phyloP scores from a whole-genome alignment of 2,329 filamentous ascomycete genomes.

The Zasmidium cellare region DNA sequence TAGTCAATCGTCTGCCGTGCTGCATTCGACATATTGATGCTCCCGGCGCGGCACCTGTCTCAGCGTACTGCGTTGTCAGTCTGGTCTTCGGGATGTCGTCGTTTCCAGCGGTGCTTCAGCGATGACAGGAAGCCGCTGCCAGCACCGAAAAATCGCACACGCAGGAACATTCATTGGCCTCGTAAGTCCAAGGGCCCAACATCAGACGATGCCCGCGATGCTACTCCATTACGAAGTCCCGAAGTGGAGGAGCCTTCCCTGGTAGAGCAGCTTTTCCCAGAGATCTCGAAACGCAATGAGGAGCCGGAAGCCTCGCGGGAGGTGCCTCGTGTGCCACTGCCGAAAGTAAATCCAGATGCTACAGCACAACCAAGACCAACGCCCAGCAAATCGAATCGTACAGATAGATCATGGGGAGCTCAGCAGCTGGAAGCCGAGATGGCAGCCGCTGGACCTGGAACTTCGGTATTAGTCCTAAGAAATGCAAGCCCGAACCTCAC shows the following conservation, averaged over 20 bases:
- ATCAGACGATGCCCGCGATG: neutral
- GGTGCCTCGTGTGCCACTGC: conserved; percentile 35
- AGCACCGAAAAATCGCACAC: neutral
- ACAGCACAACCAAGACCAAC: neutral
- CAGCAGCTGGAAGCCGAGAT: conserved; percentile 14
- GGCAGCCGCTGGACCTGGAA: conserved; percentile 25
- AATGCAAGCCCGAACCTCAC: conserved; percentile 61
- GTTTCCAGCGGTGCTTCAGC: neutral
- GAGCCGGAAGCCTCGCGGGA: conserved; percentile 26
- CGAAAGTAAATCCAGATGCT: neutral
- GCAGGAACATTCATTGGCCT: no score
- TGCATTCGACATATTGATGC: conserved; percentile 21
- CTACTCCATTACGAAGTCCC: neutral
- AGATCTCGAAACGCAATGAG: conserved; percentile 41
- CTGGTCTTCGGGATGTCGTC: neutral
- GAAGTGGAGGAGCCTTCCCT: conserved; percentile 35
- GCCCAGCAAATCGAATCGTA: no score
- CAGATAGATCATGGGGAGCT: conserved; percentile 21
- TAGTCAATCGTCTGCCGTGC: neutral
- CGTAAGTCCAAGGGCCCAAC: no score
- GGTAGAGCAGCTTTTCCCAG: conserved; percentile 57
- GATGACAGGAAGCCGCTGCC: neutral
- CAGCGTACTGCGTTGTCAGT: conserved; percentile 6
- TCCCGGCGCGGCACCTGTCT: conserved; percentile 18
- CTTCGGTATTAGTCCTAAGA: conserved; percentile 56